phyloP scores from a whole-genome alignment of 225 moss, liverwort and hornwort species.

The Marchantia polymorpha region DNA sequence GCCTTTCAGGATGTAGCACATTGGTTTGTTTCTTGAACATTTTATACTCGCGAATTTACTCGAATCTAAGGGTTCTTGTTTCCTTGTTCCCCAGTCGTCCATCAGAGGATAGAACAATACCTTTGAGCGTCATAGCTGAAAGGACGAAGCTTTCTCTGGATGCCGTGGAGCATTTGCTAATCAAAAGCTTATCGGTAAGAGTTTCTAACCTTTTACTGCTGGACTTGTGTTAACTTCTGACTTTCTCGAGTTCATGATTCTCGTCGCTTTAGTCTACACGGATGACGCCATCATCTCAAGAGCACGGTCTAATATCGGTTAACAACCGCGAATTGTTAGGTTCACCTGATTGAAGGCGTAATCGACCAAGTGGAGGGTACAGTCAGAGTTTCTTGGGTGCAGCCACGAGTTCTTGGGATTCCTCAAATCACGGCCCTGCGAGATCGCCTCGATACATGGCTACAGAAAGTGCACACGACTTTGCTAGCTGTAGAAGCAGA shows the following conservation, averaged over 20 bases:
- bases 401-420: slow-evolving; percentile 97
- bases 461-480: slow-evolving; percentile 96
- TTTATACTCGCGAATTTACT: too few relatives aligned
- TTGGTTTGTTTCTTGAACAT: too few relatives aligned
- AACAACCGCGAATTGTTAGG: slow-evolving; percentile 39
- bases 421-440: slow-evolving; percentile 94
- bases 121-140: slow-evolving; percentile 83
- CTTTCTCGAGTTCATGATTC: neutral
- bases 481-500: slow-evolving; percentile 98
- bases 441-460: slow-evolving; percentile 94
- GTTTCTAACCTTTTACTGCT: neutral
- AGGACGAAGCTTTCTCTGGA: slow-evolving; percentile 81
- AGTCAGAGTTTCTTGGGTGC: slow-evolving; percentile 95
- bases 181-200: slow-evolving; percentile 92
- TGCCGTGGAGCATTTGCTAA: slow-evolving; percentile 93
- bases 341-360: slow-evolving; percentile 95
- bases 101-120: slow-evolving; percentile 94
- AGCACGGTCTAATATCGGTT: neutral
- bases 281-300: neutral
- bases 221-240: neutral
- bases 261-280: neutral
- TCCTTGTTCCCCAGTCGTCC: slow-evolving; percentile 61
- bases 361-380: slow-evolving; percentile 99
- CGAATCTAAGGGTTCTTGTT: neutral
- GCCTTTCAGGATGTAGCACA: too few relatives aligned